Evolutionary conservation across 2,329 filamentous ascomycete genomes (phyloP).

Genomic region (Claviceps paspali): DNA sequence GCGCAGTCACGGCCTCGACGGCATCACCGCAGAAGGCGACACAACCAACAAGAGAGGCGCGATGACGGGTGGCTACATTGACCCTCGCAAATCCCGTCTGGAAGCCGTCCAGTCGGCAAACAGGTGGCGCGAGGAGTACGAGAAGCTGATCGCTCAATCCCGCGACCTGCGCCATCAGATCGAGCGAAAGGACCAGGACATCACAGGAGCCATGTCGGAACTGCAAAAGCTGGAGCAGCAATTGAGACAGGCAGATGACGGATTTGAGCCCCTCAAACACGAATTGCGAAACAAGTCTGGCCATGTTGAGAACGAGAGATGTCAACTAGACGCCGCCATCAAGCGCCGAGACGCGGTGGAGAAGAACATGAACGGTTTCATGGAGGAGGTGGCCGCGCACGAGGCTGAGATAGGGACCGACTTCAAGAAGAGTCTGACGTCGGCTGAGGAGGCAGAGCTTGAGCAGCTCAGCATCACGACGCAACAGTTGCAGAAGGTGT

Average conservation of each 20-base stretch:
- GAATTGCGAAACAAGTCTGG: constrained; percentile 64
- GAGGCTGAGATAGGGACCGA: constrained; percentile 70
- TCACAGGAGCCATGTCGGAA: constrained; percentile 73
- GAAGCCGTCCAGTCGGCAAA: constrained; percentile 64
- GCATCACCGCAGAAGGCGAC: constrained; percentile 89
- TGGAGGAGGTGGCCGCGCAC: constrained; percentile 60
- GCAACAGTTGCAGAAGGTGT: constrained; percentile 60
- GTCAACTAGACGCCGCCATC: constrained; percentile 56
- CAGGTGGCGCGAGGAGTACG: constrained; percentile 60
- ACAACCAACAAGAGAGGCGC: constrained; percentile 90
- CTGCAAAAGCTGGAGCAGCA: constrained; percentile 70
- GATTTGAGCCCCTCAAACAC: constrained; percentile 63
- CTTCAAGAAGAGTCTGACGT: constrained; percentile 79
- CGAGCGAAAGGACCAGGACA: constrained; percentile 71
- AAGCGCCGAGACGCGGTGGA: constrained; percentile 53
- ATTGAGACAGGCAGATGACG: constrained; percentile 61
- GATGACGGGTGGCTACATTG: constrained; percentile 87
- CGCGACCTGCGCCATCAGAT: constrained; percentile 53
- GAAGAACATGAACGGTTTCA: constrained; percentile 58
- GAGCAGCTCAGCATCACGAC: constrained; percentile 53
- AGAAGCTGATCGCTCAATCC: constrained; percentile 48
- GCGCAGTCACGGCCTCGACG: constrained; percentile 77
- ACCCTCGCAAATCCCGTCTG: constrained; percentile 72
- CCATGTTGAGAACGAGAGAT: constrained; percentile 57
- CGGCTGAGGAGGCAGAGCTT: constrained; percentile 69